Evolutionary conservation across 768 basidiomycete genomes (phyloP).

Genomic region (Pleurotus tuber-regium): DNA sequence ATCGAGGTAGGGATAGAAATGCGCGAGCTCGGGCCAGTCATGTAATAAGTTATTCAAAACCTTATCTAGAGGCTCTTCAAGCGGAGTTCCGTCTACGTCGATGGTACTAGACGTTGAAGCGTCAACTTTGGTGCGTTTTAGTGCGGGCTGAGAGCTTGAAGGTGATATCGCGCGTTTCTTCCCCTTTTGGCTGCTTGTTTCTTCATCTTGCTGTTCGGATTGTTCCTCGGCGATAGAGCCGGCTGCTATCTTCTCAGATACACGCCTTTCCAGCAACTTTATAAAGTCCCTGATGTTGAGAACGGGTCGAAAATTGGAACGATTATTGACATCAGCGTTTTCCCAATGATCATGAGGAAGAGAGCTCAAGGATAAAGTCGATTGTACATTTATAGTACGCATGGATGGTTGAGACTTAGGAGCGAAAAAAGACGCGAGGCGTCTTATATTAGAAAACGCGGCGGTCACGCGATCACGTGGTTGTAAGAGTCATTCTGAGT

Average conservation of each 20-base stretch:
- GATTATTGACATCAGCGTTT: neutral
- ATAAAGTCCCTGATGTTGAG: slow-evolving; percentile 23
- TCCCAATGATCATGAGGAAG: too few relatives aligned
- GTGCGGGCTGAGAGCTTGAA: neutral
- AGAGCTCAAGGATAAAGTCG: too few relatives aligned
- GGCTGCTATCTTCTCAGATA: slow-evolving; percentile 18
- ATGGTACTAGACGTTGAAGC: neutral
- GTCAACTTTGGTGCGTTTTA: neutral
- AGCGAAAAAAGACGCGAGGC: too few relatives aligned
- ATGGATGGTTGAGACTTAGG: too few relatives aligned
- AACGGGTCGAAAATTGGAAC: slow-evolving; percentile 20
- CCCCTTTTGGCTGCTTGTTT: slow-evolving; percentile 6
- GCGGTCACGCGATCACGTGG: too few relatives aligned
- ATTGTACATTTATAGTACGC: too few relatives aligned
- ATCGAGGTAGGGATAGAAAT: neutral
- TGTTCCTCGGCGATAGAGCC: slow-evolving; percentile 1
- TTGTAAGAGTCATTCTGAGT: too few relatives aligned
- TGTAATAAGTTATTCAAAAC: neutral
- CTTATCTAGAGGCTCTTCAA: neutral
- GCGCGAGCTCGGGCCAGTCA: neutral
- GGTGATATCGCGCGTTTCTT: slow-evolving; percentile 5
- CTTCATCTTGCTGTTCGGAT: slow-evolving; percentile 16
- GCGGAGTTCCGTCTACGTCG: neutral
- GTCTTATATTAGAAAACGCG: too few relatives aligned
- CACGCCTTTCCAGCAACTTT: slow-evolving; percentile 18